phyloP scores from a whole-genome alignment of 345 rosid species.

The Acer yangbiense region DNA sequence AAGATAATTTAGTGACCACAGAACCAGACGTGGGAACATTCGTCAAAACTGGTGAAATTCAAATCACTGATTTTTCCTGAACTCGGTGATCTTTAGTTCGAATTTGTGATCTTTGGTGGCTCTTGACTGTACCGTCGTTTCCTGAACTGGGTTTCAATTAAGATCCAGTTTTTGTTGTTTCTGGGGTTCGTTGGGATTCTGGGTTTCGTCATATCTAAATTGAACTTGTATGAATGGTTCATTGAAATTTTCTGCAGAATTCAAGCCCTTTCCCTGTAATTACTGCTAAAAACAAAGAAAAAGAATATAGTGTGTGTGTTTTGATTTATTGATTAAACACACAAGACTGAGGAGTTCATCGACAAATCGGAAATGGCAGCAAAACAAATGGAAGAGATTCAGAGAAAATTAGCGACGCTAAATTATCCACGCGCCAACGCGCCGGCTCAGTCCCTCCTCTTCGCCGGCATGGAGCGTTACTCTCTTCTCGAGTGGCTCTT shows the following conservation, averaged over 20 bases:
- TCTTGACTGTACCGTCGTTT: slow-evolving; percentile 22
- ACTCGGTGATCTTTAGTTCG: not conserved
- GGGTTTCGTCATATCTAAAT: not conserved
- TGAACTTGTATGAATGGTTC: not conserved
- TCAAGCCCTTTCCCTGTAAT: not conserved
- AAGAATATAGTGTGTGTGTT: too few relatives aligned
- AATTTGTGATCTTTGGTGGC: slow-evolving; percentile 22
- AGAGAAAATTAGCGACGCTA: slow-evolving; percentile 65
- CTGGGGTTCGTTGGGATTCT: slow-evolving; percentile 11
- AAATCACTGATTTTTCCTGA: too few relatives aligned
- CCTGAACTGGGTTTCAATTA: slow-evolving; percentile 39
- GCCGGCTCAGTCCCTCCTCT: slow-evolving; percentile 96
- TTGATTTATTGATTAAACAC: not conserved
- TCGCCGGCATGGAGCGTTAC: slow-evolving; percentile 99
- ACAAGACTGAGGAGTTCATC: not conserved
- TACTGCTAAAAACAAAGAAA: slow-evolving; percentile 15
- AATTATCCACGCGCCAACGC: slow-evolving; percentile 84
- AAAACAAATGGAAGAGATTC: slow-evolving; percentile 94
- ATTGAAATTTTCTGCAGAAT: slow-evolving; percentile 24
- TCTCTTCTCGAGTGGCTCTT: slow-evolving; percentile 98
- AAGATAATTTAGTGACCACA: too few relatives aligned
- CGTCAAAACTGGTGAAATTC: too few relatives aligned
- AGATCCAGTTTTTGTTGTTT: slow-evolving; percentile 23
- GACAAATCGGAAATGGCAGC: slow-evolving; percentile 57
- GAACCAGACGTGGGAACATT: too few relatives aligned